phyloP scores from a whole-genome alignment of 1,139 yeast genomes.

The Candida sp. region DNA sequence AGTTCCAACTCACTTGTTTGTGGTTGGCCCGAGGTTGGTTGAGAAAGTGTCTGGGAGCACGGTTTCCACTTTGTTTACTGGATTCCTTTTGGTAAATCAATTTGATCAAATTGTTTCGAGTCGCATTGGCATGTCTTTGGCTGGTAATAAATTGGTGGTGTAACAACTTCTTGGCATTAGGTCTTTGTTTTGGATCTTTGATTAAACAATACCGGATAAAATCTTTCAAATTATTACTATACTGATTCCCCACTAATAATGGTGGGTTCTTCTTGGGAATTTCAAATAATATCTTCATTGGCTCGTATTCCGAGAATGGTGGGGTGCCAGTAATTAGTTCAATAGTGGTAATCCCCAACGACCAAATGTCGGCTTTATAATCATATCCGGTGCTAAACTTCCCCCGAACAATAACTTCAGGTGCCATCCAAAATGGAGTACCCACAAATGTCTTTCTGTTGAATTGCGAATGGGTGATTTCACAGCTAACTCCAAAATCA shows the following conservation, averaged over 20 bases:
- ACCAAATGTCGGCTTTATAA: constrained; percentile 87
- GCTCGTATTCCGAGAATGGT: constrained; percentile 66
- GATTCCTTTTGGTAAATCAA: background rate
- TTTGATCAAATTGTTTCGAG: background rate
- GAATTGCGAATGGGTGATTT: constrained; percentile 57
- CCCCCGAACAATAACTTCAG: constrained; percentile 62
- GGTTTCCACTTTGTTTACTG: background rate
- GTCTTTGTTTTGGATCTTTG: constrained; percentile 55
- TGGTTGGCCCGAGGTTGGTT: background rate
- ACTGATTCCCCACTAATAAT: constrained; percentile 39
- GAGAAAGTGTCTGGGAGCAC: background rate
- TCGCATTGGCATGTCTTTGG: constrained; percentile 6
- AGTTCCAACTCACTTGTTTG: constrained; percentile 17
- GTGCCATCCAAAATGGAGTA: constrained; percentile 95
- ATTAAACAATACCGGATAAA: constrained; percentile 59
- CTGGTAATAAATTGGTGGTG: constrained; percentile 43
- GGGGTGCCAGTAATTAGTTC: constrained; percentile 74
- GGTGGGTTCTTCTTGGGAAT: constrained; percentile 76
- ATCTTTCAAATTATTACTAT: constrained; percentile 50
- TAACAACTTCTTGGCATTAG: constrained; percentile 42
- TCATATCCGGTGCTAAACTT: constrained; percentile 47
- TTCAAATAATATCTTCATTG: constrained; percentile 69
- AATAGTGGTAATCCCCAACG: constrained; percentile 77
- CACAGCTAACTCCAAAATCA: constrained; percentile 88
- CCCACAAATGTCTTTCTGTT: constrained; percentile 78